These are phyloP conservation scores for Obba rivulosa DNA, from an alignment of 768 basidiomycete species.

Conservation along the genomic window DNA sequence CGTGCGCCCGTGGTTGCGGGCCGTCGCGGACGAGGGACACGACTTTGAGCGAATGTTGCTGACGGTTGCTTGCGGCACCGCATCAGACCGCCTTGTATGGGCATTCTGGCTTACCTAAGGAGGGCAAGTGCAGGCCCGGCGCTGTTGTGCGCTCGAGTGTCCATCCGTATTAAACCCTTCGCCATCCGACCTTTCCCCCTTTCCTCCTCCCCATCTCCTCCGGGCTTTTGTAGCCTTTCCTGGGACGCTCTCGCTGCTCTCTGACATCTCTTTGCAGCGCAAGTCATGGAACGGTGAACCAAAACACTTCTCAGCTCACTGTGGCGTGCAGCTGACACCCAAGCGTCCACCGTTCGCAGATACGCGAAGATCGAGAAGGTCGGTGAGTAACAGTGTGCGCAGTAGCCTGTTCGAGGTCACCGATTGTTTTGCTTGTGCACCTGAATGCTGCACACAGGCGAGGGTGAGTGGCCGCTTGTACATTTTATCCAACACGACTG, in stretches of 20 bases:
- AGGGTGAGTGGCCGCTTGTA: conserved; percentile 33
- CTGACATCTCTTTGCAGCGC: neutral
- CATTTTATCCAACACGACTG: neutral
- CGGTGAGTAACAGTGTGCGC: conserved; percentile 53
- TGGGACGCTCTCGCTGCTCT: neutral
- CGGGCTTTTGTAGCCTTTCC: neutral
- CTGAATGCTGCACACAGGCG: conserved; percentile 30
- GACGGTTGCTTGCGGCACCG: conserved; percentile 6
- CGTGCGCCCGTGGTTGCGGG: no score
- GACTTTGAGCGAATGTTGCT: no score
- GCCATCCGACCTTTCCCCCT: conserved; percentile 3
- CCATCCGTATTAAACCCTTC: neutral
- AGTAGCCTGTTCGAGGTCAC: neutral
- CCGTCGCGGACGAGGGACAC: no score
- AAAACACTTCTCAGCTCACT: neutral
- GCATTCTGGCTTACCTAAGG: neutral
- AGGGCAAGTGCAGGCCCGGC: neutral
- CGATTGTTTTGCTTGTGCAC: neutral
- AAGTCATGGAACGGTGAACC: conserved; percentile 22
- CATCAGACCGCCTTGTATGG: conserved; percentile 6
- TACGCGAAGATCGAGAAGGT: conserved; percentile 98
- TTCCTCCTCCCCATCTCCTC: conserved; percentile 1
- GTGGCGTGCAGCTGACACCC: conserved; percentile 11
- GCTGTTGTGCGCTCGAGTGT: neutral
- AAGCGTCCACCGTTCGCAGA: conserved; percentile 24